Conservation (phyloP, 1,139 yeast species). For the Yamadazyma trypodendri region DNA sequence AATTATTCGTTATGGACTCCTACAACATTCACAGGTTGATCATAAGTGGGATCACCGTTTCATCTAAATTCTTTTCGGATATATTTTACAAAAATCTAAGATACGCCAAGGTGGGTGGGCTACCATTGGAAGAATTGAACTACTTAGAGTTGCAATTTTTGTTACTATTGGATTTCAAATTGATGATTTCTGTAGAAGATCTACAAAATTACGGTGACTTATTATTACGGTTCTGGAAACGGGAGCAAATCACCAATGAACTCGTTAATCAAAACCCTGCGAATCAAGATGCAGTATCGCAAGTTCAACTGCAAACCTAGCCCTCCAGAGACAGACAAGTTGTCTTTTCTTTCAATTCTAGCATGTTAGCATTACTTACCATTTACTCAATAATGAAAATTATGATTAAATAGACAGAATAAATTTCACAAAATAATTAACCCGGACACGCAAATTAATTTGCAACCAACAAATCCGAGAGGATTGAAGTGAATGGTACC, state of each 20-base stretch:
- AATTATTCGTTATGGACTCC: constrained; percentile 90
- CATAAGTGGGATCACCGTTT: constrained; percentile 95
- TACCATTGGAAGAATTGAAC: constrained; percentile 90
- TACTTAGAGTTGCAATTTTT: constrained; percentile 89
- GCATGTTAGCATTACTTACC: not conserved
- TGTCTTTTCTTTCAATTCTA: constrained; percentile 2
- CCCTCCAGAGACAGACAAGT: not conserved
- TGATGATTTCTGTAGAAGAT: constrained; percentile 88
- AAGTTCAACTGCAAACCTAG: constrained; percentile 1
- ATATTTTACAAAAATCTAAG: constrained; percentile 94
- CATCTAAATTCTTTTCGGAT: constrained; percentile 93
- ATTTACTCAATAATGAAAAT: not conserved
- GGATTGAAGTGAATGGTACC: no score
- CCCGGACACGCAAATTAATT: no score
- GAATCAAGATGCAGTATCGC: constrained; percentile 4
- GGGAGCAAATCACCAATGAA: constrained; percentile 53
- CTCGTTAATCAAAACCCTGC: constrained; percentile 18
- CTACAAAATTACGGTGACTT: constrained; percentile 88
- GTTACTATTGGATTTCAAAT: constrained; percentile 76
- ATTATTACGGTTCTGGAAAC: constrained; percentile 77
- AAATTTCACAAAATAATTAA: no score
- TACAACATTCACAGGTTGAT: constrained; percentile 92
- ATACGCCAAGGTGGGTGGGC: constrained; percentile 96
- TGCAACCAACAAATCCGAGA: no score
- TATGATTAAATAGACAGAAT: no score